Evolutionary conservation across 495 filamentous ascomycete species (phyloP).

Genomic region (Articulospora tetracladia): DNA sequence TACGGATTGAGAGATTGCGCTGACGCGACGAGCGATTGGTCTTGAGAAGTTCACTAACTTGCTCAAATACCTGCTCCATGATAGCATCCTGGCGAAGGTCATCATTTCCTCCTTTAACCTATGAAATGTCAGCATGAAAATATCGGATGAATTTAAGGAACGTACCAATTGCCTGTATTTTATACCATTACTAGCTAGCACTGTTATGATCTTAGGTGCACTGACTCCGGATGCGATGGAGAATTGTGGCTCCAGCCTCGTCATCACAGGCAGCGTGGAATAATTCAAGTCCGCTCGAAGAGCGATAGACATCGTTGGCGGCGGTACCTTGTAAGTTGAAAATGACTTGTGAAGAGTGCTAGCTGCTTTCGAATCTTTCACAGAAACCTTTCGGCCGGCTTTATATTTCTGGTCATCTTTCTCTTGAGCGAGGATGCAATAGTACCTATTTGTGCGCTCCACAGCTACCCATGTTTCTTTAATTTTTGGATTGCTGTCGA

Average conservation of each 20-base stretch:
- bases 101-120: conserved; percentile 91
- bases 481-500: conserved; percentile 43
- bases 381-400: conserved; percentile 56
- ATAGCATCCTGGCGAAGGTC: conserved; percentile 98
- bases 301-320: conserved; percentile 82
- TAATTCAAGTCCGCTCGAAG: conserved; percentile 75
- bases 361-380: conserved; percentile 57
- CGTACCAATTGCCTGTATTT: conserved; percentile 80
- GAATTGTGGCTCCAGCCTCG: conserved; percentile 65
- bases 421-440: conserved; percentile 69
- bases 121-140: conserved; percentile 10
- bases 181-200: conserved; percentile 67
- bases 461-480: conserved; percentile 60
- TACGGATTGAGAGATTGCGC: conserved; percentile 81
- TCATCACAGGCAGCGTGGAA: conserved; percentile 63
- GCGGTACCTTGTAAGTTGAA: conserved; percentile 64
- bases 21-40: conserved; percentile 82
- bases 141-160: background rate
- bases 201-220: conserved; percentile 86
- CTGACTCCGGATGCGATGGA: conserved; percentile 86
- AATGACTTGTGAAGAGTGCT: conserved; percentile 52
- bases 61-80: conserved; percentile 99
- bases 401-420: conserved; percentile 55
- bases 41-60: conserved; percentile 85
- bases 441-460: conserved; percentile 66